phyloP scores from a whole-genome alignment of 2,329 filamentous ascomycete genomes.

The Phialophora expanda region DNA sequence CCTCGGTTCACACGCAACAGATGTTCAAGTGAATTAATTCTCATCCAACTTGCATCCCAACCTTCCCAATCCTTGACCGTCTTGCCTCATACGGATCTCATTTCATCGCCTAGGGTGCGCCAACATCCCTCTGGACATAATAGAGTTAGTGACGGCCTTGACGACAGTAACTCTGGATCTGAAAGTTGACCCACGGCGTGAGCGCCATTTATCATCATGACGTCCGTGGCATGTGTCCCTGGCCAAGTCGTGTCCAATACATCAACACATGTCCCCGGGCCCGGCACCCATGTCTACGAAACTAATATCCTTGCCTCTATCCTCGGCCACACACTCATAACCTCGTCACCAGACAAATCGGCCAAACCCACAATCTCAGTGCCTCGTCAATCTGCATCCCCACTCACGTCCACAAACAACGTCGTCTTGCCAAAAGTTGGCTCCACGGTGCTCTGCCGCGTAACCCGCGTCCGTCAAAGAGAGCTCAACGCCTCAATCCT shows the following conservation, averaged over 20 bases:
- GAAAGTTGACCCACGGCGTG: neutral
- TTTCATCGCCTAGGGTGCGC: neutral
- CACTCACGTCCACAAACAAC: constrained; percentile 48
- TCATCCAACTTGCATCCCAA: neutral
- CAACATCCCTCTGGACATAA: neutral
- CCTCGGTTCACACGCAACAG: neutral
- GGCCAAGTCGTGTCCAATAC: constrained; percentile 77
- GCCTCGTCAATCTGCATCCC: constrained; percentile 50
- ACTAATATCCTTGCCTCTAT: constrained; percentile 80
- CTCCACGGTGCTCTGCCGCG: constrained; percentile 79
- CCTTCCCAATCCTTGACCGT: neutral
- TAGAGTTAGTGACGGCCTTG: neutral
- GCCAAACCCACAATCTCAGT: constrained; percentile 45
- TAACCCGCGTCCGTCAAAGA: constrained; percentile 81
- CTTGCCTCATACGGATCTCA: neutral
- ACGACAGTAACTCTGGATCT: neutral
- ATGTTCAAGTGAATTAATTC: neutral
- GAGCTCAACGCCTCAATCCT: constrained; percentile 88
- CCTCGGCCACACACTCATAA: constrained; percentile 70
- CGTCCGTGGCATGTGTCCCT: constrained; percentile 52
- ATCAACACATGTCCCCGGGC: constrained; percentile 71
- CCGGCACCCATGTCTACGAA: constrained; percentile 82
- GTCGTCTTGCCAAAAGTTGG: constrained; percentile 69
- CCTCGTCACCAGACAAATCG: constrained; percentile 48
- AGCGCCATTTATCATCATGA: constrained; percentile 8